These are phyloP conservation scores for Emiliania huxleyi DNA, from an alignment of 78 protist genomes.

Conservation along the genomic window DNA sequence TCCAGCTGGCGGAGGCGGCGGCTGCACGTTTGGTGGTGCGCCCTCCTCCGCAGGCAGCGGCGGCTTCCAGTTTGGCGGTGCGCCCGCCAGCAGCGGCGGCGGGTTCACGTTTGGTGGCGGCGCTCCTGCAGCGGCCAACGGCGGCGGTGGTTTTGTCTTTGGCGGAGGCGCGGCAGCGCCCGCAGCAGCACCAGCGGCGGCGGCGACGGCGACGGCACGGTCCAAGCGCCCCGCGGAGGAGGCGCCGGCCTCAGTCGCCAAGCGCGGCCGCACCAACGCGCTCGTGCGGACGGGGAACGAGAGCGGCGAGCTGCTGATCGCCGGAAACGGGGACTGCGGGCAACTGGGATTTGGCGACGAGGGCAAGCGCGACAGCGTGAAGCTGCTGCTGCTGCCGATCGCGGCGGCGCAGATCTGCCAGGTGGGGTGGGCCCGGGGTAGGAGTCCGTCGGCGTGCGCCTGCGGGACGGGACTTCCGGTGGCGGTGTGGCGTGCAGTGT, in stretches of 20 bases:
- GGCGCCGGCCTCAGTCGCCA: not conserved
- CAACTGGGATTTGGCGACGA: constrained; percentile 19
- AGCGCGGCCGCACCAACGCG: not conserved
- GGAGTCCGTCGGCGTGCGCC: no score
- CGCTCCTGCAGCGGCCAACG: no score
- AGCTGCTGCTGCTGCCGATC: not conserved
- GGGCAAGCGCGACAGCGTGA: not conserved
- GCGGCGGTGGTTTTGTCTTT: not conserved
- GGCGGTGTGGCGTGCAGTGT: not conserved
- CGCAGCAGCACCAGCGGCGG: not conserved
- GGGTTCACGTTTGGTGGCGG: not conserved
- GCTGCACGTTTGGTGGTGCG: not conserved
- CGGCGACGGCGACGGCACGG: not conserved
- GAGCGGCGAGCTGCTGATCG: not conserved
- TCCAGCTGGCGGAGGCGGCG: not conserved
- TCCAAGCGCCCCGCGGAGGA: not conserved
- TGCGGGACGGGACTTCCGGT: not conserved
- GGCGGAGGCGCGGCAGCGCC: not conserved
- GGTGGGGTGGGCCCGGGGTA: no score
- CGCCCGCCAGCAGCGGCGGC: not conserved
- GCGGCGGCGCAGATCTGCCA: not conserved
- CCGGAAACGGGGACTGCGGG: constrained; percentile 4
- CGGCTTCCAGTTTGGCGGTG: not conserved
- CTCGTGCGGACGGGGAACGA: not conserved
- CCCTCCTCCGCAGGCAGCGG: not conserved